phyloP scores from a whole-genome alignment of 129 eudicot species.

The Helianthus tuberosus region DNA sequence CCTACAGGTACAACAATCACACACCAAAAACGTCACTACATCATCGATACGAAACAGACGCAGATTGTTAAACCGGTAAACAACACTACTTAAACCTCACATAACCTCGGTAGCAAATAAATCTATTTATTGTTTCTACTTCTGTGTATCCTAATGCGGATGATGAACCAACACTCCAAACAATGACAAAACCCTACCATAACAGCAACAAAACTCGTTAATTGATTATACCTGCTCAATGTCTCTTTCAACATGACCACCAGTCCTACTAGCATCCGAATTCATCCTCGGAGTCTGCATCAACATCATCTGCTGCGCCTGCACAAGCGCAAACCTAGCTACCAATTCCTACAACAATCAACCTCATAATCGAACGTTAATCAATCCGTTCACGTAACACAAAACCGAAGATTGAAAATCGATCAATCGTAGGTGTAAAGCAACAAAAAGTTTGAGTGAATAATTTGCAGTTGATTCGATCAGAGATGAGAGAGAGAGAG shows the following conservation, averaged over 20 bases:
- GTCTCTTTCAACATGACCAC: slow-evolving; percentile 79
- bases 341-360: slow-evolving; percentile 23
- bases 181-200: slow-evolving; percentile 17
- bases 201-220: not conserved
- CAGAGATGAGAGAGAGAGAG: slow-evolving; percentile 18
- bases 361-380: slow-evolving; percentile 21
- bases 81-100: slow-evolving; percentile 11
- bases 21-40: slow-evolving; percentile 11
- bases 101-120: slow-evolving; percentile 14
- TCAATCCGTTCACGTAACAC: slow-evolving; percentile 20
- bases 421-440: slow-evolving; percentile 13
- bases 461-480: not conserved
- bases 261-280: slow-evolving; percentile 58
- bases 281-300: slow-evolving; percentile 61
- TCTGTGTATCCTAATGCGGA: not conserved
- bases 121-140: not conserved
- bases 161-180: not conserved
- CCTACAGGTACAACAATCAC: not conserved
- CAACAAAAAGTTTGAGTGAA: slow-evolving; percentile 12
- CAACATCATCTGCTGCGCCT: slow-evolving; percentile 33
- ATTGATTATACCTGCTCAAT: slow-evolving; percentile 64
- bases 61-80: not conserved
- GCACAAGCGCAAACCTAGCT: slow-evolving; percentile 35
- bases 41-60: slow-evolving; percentile 10
- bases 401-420: slow-evolving; percentile 1